Conservation (phyloP, 306 rosid genomes). For the Acacia acuminata region DNA sequence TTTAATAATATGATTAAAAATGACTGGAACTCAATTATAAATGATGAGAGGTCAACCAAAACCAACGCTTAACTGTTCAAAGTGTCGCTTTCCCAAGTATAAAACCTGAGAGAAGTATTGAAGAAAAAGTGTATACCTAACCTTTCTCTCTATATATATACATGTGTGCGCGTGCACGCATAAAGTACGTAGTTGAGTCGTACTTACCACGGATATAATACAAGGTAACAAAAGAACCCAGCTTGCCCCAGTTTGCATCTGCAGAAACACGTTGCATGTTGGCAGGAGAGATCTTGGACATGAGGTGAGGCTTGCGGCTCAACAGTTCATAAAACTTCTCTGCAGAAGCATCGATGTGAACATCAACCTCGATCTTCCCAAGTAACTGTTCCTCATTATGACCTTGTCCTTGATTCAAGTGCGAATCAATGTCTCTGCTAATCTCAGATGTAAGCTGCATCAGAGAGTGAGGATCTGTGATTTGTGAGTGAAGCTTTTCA, state of each 20-base stretch:
- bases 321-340: background rate
- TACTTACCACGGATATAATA: background rate
- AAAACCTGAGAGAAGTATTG: background rate
- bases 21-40: too few relatives aligned
- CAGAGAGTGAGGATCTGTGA: background rate
- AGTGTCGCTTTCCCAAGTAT: too few relatives aligned
- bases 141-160: background rate
- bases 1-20: too few relatives aligned
- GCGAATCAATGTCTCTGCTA: background rate
- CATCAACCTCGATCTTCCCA: background rate
- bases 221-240: background rate
- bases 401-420: background rate
- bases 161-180: rapidly evolving
- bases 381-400: background rate
- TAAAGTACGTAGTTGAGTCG: background rate
- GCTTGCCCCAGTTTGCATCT: background rate
- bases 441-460: background rate
- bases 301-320: background rate
- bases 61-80: too few relatives aligned
- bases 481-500: background rate
- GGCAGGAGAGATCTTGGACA: background rate
- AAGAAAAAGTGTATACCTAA: background rate
- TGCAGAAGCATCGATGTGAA: background rate
- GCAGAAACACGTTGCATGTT: background rate
- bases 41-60: too few relatives aligned